Base-by-base conservation (phyloP, 306 rosid species). In the Amphicarpaea edgeworthii region DNA sequence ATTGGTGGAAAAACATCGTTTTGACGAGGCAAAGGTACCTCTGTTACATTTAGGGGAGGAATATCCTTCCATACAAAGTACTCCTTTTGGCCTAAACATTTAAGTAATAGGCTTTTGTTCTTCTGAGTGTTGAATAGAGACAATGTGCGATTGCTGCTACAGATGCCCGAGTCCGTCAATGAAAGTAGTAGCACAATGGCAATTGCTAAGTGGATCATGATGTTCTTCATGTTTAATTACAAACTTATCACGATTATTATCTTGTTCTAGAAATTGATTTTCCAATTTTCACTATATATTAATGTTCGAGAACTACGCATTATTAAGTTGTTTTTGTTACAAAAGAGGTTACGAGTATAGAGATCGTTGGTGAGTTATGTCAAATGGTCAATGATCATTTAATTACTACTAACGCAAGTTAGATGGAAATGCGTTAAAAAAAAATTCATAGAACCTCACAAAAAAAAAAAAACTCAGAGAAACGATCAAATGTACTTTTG, bases 251-350 rank as follows among this genome's bases (percentile, higher is more conserved):
- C n/a, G n/a, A n/a, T n/a, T n/a, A 47, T 47, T 3, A 46, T 46
- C 8, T 30, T 61, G 49, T 37, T 37, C 2, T 53, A 5, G 4
- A 61, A 32, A 21, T 43, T 34, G 5, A n/a, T 37, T 26, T 17
- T 38, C 15, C 54, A 34, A 30, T 30, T 30, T 30, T 1, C 2
- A 37, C 0, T 30, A 4, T 24, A 34, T 37, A 23, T 62, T 34
- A 6, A 6, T 14, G 51, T 49, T 75, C 11, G 19, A 61, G 49
- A 37, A 9, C 10, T 32, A 32, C n/a, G 21, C 12, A 21, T 75
- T 75, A 21, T 75, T 75, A 14, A 34, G 30, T 54, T 20, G 15
- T 14, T 75, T 60, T 1, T 34, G 79, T 75, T 32, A 61, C 61
- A 17, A 43, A 16, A 8, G 5, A 32, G 10, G 12, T 40, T 40